phyloP scores from a whole-genome alignment of 768 basidiomycete genomes.

The Galerina marginata region DNA sequence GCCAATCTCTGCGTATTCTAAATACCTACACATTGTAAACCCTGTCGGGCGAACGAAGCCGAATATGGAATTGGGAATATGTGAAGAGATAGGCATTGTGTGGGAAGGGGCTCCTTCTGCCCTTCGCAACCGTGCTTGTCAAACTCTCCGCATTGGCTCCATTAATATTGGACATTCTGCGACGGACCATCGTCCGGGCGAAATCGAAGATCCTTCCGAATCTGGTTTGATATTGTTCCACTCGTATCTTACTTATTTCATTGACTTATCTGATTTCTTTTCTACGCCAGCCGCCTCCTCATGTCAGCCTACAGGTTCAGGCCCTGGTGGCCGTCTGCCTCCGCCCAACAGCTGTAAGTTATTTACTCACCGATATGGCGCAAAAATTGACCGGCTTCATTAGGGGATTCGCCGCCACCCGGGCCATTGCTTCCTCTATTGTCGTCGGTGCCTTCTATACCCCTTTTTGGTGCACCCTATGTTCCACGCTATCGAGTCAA shows the following conservation, averaged over 20 bases:
- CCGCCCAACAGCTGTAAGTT: too few species aligned
- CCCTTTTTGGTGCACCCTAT: background rate
- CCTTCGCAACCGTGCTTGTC: slow-evolving; percentile 9
- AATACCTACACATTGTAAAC: background rate
- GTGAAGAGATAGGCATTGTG: background rate
- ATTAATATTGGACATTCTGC: slow-evolving; percentile 9
- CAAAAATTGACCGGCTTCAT: too few species aligned
- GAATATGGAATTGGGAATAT: background rate
- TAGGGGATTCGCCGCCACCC: too few species aligned
- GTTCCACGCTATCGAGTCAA: background rate
- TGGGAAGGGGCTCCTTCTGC: background rate
- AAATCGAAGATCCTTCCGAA: background rate
- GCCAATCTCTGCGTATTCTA: background rate
- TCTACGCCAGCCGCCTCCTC: too few species aligned
- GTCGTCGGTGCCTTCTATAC: background rate
- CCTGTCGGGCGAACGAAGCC: background rate
- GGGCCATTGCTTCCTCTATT: too few species aligned
- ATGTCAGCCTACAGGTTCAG: too few species aligned
- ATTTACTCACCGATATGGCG: too few species aligned
- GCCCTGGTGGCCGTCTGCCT: too few species aligned
- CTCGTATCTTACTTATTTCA: background rate
- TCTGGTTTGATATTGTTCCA: background rate
- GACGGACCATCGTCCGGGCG: background rate
- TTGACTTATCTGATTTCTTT: too few species aligned
- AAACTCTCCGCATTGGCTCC: background rate